Percentiles rank a stretch among this genome's conserved stretches.
Conservation (phyloP, 805 yeast genomes). For the Schwanniomyces sp. region DNA sequence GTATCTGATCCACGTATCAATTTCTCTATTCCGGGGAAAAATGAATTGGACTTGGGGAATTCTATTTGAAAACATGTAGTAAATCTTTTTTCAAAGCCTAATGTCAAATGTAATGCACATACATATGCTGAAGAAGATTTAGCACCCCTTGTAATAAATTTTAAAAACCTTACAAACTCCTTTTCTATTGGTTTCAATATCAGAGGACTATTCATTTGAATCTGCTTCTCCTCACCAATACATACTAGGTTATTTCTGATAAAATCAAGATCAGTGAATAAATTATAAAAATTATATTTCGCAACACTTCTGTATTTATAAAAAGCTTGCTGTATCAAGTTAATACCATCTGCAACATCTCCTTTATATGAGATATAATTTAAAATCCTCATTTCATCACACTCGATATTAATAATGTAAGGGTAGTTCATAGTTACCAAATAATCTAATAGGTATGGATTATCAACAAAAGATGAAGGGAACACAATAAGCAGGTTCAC, state of each 20-base stretch:
- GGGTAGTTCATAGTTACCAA: constrained; percentile 4
- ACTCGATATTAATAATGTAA: constrained; percentile 12
- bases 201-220: background rate
- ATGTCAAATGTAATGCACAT: constrained; percentile 1
- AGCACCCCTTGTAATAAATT: constrained; percentile 9
- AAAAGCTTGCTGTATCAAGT: constrained; percentile 6
- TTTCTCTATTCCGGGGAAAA: constrained; percentile 2
- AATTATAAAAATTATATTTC: constrained; percentile 12
- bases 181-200: constrained; percentile 4
- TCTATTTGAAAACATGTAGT: constrained; percentile 9
- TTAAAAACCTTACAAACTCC: constrained; percentile 9
- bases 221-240: constrained; percentile 1
- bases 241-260: background rate
- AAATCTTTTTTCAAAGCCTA: constrained; percentile 2
- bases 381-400: constrained; percentile 13
- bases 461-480: constrained; percentile 11
- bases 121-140: constrained; percentile 9
- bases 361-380: constrained; percentile 9
- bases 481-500: constrained; percentile 8
- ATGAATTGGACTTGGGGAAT: constrained; percentile 1
- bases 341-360: constrained; percentile 6
- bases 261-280: constrained; percentile 5
- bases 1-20: constrained; percentile 9
- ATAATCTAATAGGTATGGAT: constrained; percentile 6
- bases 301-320: constrained; percentile 7